These are phyloP conservation scores for Moniliella sp. DNA, from an alignment of 1,284 basidiomycete genomes.

Conservation along the genomic window DNA sequence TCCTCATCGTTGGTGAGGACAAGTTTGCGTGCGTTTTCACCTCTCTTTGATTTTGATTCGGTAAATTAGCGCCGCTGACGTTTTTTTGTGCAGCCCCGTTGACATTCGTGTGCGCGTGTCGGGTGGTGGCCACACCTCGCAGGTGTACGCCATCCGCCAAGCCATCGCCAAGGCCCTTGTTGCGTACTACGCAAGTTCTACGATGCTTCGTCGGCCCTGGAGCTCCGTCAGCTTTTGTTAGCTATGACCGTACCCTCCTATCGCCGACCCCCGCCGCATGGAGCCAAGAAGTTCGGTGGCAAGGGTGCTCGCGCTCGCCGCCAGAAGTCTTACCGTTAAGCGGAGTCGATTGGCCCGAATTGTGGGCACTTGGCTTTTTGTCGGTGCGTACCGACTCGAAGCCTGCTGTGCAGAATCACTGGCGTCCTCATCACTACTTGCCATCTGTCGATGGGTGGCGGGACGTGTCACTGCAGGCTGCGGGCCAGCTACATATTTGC, in stretches of 20 bases:
- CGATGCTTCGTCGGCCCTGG: constrained; percentile 70
- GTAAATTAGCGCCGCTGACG: neutral
- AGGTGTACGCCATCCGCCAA: constrained; percentile 96
- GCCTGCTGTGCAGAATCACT: no score
- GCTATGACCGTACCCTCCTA: constrained; percentile 51
- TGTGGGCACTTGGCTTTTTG: no score
- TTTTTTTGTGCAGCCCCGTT: constrained; percentile 35
- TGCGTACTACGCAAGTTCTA: constrained; percentile 94
- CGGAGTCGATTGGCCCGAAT: no score
- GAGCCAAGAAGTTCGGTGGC: constrained; percentile 67
- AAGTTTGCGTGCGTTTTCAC: constrained; percentile 29
- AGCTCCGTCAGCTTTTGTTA: constrained; percentile 30
- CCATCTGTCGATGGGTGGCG: no score
- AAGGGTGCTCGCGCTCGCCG: constrained; percentile 33
- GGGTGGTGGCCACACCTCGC: constrained; percentile 97
- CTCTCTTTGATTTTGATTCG: no score
- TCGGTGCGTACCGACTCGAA: no score
- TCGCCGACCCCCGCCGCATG: constrained; percentile 92
- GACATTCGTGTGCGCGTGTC: constrained; percentile 96
- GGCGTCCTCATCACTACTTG: no score
- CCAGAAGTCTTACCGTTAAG: constrained; percentile 41
- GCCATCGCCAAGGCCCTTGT: constrained; percentile 94
- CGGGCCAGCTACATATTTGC: no score
- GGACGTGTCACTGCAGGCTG: no score
- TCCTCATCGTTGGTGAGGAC: constrained; percentile 33